Percentiles rank a stretch among this genome's conserved stretches.
These are phyloP conservation scores for Pancytospora epiphaga DNA, from an alignment of 371 early-diverging fungal genomes.

Conservation along the genomic window DNA sequence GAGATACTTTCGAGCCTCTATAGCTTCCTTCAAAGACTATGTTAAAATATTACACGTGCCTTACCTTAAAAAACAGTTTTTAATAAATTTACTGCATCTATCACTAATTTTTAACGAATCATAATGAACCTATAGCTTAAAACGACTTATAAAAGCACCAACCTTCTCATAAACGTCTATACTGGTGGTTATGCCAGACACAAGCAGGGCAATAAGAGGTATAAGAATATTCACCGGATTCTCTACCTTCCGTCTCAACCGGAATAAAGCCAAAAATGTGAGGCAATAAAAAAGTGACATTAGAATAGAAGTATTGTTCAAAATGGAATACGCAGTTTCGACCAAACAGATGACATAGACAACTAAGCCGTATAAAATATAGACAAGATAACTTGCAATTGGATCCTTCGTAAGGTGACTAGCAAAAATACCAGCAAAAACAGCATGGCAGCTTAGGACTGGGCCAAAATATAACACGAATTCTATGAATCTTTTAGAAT, in stretches of 20 bases:
- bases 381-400: too few species aligned
- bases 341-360: neutral
- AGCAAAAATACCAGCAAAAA: neutral
- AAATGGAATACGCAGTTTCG: neutral
- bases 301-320: neutral
- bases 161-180: neutral
- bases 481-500: neutral
- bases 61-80: too few species aligned
- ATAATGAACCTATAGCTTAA: too few species aligned
- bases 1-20: too few species aligned
- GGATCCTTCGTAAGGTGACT: too few species aligned
- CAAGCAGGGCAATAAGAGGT: neutral
- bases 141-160: too few species aligned
- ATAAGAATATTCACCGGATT: neutral
- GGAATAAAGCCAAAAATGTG: neutral
- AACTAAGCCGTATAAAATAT: neutral
- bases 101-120: too few species aligned
- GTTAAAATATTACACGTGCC: too few species aligned
- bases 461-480: neutral
- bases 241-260: neutral
- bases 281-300: constrained; percentile 11
- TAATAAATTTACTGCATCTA: too few species aligned
- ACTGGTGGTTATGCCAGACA: neutral
- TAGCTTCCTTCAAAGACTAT: too few species aligned
- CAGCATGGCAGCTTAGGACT: neutral